Base-by-base conservation (phyloP, 805 yeast genomes). In the Brettanomyces sp. region DNA sequence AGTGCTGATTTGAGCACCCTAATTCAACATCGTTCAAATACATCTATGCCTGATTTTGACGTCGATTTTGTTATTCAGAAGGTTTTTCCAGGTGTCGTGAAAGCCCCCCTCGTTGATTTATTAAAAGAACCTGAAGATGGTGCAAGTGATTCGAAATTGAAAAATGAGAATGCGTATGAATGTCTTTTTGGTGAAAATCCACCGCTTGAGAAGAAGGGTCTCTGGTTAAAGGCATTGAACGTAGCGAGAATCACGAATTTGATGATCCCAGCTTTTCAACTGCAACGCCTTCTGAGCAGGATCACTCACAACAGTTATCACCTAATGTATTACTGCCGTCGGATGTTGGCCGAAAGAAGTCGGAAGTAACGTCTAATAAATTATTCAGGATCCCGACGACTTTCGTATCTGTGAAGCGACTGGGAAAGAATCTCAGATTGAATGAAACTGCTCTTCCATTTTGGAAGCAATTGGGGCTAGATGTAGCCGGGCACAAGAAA, bases 401-500 rank as follows among this genome's bases (percentile, higher is more conserved):
- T 0, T 51, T 53, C 21, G 42, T 69, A 14, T 66, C 57, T 37
- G 62, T 68, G 3, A 64, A 58, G 46, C 51, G 73, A 21, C 45
- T 63, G 43, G 65, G 69, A 41, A 66, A 70, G 43, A 66, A 58
- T 28, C 64, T 69, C 47, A 73, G 67, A 33, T 67, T 74, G 38
- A 78, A 72, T 57, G 70, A 71, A 53, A 65, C 70, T 32, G 78
- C 76, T 42, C 59, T 73, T 14, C 60, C 63, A 48, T 74, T 73
- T 54, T 82, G 82, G 89, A 78, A 68, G 53, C 63, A 70, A 39
- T 56, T 85, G 53, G 74, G 77, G 47, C 68, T 84, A 43, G 71
- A 73, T 39, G 86, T 91, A 0, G 53, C 73, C 6, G 58, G 60
- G 23, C 73, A 71, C 1, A 60, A 65, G 1, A 81, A 82, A 49